Conservation (phyloP, 2,329 filamentous ascomycete genomes). For the Arthrobotrys musiformis region DNA sequence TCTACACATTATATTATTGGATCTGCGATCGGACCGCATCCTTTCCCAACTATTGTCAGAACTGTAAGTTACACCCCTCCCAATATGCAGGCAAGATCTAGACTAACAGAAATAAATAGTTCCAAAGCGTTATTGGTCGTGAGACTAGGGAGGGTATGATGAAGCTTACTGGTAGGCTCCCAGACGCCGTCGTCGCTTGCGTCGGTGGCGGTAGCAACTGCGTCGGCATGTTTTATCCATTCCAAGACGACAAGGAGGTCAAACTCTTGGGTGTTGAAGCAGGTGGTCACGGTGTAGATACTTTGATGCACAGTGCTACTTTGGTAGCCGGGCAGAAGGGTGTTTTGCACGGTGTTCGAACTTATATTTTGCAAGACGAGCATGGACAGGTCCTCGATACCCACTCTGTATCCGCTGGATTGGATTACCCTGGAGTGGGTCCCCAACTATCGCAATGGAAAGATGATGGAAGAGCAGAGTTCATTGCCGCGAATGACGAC, state of each 20-base stretch:
- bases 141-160: conserved; percentile 95
- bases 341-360: conserved; percentile 93
- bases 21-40: conserved; percentile 95
- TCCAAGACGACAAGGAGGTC: conserved; percentile 83
- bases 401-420: conserved; percentile 89
- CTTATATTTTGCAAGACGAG: conserved; percentile 91
- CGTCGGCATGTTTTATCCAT: conserved; percentile 97
- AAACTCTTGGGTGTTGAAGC: conserved; percentile 94
- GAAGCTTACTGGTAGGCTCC: conserved; percentile 84
- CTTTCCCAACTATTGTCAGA: conserved; percentile 95
- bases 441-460: conserved; percentile 95
- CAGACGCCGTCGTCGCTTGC: conserved; percentile 94
- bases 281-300: conserved; percentile 91
- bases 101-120: conserved; percentile 62
- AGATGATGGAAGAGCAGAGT: conserved; percentile 84
- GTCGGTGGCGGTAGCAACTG: conserved; percentile 96
- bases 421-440: conserved; percentile 97
- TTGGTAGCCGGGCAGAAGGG: conserved; percentile 87
- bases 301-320: conserved; percentile 84
- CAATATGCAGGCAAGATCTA: neutral
- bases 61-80: conserved; percentile 65
- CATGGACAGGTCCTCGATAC: conserved; percentile 95
- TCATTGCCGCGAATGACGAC: conserved; percentile 89
- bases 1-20: conserved; percentile 99
- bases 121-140: conserved; percentile 94